Base-by-base conservation (phyloP, 306 rosid species). In the Gillenia trifoliata region DNA sequence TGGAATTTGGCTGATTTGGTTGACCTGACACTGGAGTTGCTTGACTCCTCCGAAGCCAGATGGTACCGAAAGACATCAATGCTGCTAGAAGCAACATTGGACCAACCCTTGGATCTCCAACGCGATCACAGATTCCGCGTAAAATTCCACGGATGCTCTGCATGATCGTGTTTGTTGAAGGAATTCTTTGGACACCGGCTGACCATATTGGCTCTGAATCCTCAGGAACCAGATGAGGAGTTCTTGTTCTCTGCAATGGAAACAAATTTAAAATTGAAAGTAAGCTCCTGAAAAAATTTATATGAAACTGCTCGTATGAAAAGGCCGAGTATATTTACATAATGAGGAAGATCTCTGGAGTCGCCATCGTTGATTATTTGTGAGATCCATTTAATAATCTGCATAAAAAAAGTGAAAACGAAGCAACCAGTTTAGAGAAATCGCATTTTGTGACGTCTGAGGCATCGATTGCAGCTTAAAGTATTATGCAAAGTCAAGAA, bases 41-140 rank as follows among this genome's bases (percentile, higher is more conserved):
- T 81, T 85, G 99, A 83, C 86, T 86, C 73, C 93, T 85, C 70
- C 83, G 79, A 74, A 94, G 81, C 96, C 97, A 92, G 65, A 86
- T 87, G 74, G 86, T 68, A 64, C 92, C 96, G 12, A 91, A 75
- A 77, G 96, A 87, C 83, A 87, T 61, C 62, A 94, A 83, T 55
- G 97, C 92, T 26, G 83, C 93, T 65, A 94, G 88, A 83, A 94
- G 96, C 80, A 94, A 79, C 71, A 71, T 66, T 4, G 97, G 97
- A 81, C 97, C 99, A 66, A 90, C 74, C 81, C 97, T 88, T 40
- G 99, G 99, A 80, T 94, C 99, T 23, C 80, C 88, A 17, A 79
- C 73, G 56, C 79, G 75, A 68, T 81, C 88, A 71, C 69, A 70
- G 77, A 86, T 71, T 82, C 89, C 81, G 43, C 73, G 66, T 79